These are phyloP conservation scores for Sarocladiaceae sp. DNA, from an alignment of 2,329 filamentous ascomycete species.

Conservation along the genomic window DNA sequence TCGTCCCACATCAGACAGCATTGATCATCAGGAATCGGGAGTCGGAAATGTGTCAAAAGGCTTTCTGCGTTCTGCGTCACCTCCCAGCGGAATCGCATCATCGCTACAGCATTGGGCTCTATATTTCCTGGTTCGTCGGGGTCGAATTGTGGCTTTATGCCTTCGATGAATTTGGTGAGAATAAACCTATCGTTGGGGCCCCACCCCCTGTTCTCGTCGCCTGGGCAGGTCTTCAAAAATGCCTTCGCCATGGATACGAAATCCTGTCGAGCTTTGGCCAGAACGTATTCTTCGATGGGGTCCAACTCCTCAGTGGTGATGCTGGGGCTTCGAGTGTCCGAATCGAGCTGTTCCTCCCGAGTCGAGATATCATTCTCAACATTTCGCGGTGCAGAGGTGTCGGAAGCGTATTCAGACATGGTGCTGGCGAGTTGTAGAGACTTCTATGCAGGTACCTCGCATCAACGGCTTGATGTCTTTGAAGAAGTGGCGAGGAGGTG, in stretches of 20 bases:
- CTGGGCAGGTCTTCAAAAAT: conserved; percentile 2
- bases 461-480: background rate
- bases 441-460: background rate
- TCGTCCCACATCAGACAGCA: conserved; percentile 6
- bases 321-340: background rate
- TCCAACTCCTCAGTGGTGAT: conserved; percentile 3
- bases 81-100: conserved; percentile 4
- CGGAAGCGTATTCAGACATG: background rate
- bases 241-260: background rate
- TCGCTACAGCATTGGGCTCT: conserved; percentile 3
- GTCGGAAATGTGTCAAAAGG: background rate
- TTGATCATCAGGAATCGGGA: conserved; percentile 5
- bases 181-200: background rate
- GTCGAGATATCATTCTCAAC: background rate
- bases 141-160: too few species aligned
- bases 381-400: background rate
- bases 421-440: background rate
- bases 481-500: background rate
- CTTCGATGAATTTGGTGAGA: background rate
- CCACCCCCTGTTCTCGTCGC: background rate
- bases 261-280: conserved; percentile 4
- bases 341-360: background rate
- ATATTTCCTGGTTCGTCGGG: background rate
- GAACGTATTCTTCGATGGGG: conserved; percentile 4
- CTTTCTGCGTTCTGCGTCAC: background rate